phyloP scores from a whole-genome alignment of 495 filamentous ascomycete genomes.

The Trichoderma virens region DNA sequence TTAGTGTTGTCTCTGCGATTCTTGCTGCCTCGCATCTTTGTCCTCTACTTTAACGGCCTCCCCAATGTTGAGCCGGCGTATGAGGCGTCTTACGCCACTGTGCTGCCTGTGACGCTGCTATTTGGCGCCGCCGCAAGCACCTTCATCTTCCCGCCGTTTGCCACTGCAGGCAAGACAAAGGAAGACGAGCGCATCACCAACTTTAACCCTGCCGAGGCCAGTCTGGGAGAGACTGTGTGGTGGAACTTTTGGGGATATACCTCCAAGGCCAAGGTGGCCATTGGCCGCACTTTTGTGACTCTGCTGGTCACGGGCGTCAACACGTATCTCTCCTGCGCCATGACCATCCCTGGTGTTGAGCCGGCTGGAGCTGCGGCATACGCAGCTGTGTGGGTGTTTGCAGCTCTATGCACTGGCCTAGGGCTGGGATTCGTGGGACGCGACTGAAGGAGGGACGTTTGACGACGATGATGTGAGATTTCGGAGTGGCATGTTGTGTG shows the following conservation, averaged over 20 bases:
- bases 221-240: constrained; percentile 49
- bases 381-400: constrained; percentile 61
- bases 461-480: not conserved
- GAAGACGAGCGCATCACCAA: constrained; percentile 27
- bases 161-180: constrained; percentile 36
- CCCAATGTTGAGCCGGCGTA: constrained; percentile 56
- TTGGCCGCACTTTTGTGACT: constrained; percentile 55
- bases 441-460: not conserved
- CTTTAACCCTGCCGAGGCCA: constrained; percentile 48
- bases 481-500: too few relatives aligned
- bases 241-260: constrained; percentile 57
- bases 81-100: constrained; percentile 44
- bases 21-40: constrained; percentile 58
- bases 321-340: constrained; percentile 55
- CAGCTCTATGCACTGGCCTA: constrained; percentile 49
- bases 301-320: constrained; percentile 48
- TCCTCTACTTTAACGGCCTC: constrained; percentile 62
- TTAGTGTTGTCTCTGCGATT: constrained; percentile 55
- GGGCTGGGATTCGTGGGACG: constrained; percentile 37
- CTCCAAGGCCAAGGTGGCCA: constrained; percentile 55
- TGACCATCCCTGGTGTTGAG: constrained; percentile 60
- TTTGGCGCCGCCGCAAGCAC: constrained; percentile 59
- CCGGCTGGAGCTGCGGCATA: constrained; percentile 59
- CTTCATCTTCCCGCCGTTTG: constrained; percentile 69
- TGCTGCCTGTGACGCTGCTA: constrained; percentile 46